Base-by-base conservation (phyloP, 2,329 filamentous ascomycete genomes). In the Colletotrichum sp. region DNA sequence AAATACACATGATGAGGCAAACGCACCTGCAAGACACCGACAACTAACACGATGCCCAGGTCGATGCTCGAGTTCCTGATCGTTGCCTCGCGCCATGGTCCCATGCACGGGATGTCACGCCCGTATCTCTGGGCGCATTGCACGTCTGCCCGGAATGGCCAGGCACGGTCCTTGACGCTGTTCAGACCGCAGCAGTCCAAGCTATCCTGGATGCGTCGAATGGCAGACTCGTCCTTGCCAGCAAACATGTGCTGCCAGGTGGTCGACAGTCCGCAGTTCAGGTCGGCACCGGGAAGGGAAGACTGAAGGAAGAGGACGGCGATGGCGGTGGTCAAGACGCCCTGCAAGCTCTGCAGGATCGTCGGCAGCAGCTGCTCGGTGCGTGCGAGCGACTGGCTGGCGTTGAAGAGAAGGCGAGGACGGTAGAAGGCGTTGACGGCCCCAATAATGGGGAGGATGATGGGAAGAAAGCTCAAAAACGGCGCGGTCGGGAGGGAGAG, bases 131-230 rank as follows among this genome's bases (percentile, higher is more conserved):
- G 81, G 6, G 84, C 78, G 79, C 92, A 93, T 14, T 24, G 72
- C 57, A 57, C 80, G 77, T 60, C 83, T 66, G 67, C 79, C 78
- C 68, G 82, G 74, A 94, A 94, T 0, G 93, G 94, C 86, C 89
- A 95, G 0, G 90, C 89, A 78, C 89, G 90, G 79, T 95, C 93
- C 34, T 81, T 83, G 32, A 91, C 81, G 6, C 86, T 88, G 71
- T 87, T 87, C 39, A 94, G 86, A 0, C 94, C 94, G 78, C 94
- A 95, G 84, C 94, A 95, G 9, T 89, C 81, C 36, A 94, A 89
- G 0, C 88, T 82, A 80, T 95, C 92, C 80, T 95, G 94, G 67
- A 95, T 93, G 3, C 84, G 82, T 57, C 87, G 85, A 72, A 95
- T 89, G 3, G 86, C 82, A 1, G 78, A 77, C 1, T 77, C 86